Evolutionary conservation across 495 filamentous ascomycete species (phyloP).

Genomic region (Talaromyces liani): DNA sequence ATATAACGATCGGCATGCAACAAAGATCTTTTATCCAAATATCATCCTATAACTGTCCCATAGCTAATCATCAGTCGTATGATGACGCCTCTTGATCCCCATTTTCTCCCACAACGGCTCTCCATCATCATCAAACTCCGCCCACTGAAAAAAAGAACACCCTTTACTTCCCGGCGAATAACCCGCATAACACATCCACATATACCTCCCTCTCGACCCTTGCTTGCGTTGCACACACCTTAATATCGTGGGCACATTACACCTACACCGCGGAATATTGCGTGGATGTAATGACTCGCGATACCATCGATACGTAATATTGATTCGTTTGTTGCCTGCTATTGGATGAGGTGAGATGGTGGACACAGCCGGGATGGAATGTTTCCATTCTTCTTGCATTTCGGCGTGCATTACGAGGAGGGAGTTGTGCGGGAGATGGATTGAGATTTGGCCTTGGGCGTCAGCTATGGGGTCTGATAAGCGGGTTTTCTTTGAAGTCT

Average conservation of each 20-base stretch:
- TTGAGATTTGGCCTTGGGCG: conserved; percentile 74
- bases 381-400: conserved; percentile 54
- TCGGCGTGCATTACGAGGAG: conserved; percentile 92
- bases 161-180: conserved; percentile 68
- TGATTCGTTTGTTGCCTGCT: conserved; percentile 72
- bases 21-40: background rate
- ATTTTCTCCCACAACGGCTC: conserved; percentile 56
- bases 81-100: conserved; percentile 14
- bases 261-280: conserved; percentile 50
- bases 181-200: conserved; percentile 88
- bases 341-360: conserved; percentile 77
- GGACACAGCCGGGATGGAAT: conserved; percentile 61
- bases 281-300: conserved; percentile 66
- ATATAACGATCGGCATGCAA: background rate
- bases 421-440: conserved; percentile 91
- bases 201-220: conserved; percentile 70
- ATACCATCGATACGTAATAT: conserved; percentile 91
- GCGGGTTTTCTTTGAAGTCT: conserved; percentile 9
- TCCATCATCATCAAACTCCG: conserved; percentile 80
- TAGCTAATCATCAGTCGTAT: background rate
- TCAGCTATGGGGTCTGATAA: conserved; percentile 37
- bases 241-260: conserved; percentile 63
- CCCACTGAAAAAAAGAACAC: conserved; percentile 84
- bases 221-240: conserved; percentile 71
- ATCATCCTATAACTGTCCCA: background rate